Base-by-base conservation (phyloP, 2,329 filamentous ascomycete species). In the Tolypocladium sp. region DNA sequence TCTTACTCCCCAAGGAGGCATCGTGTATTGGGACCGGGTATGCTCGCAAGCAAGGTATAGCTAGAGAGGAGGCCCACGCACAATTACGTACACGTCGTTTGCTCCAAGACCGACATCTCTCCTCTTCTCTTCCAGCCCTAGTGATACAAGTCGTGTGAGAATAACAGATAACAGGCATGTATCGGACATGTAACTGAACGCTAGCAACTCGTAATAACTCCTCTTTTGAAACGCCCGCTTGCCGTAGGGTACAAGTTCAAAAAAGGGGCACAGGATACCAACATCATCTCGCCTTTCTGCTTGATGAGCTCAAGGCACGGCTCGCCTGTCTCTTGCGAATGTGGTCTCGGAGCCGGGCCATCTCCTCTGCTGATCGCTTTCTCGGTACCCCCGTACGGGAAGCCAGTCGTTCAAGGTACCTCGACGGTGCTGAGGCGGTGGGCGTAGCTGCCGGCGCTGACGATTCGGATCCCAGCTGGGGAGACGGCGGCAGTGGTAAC, bases 311-410 rank as follows among this genome's bases (percentile, higher is more conserved):
- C 20, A 53, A 13, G 49, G 20, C 49, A 15, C 49, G 49, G n/a
- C 59, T 57, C 1, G 63, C 58, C 25, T 58, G 63, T 25, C 61
- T 65, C 53, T 63, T 68, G 38, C 66, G 61, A 58, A 72, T 68
- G 58, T 69, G 65, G 38, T 68, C 67, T 22, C 64, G 60, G 35
- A 73, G 59, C 25, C 64, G 66, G 1, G 59, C 66, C 42, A 63
- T 61, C 41, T 70, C 63, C 52, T 67, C 67, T 8, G 57, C 60
- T 25, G 65, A 62, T 22, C 65, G 61, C 37, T 58, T 57, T 25
- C 56, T 57, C 17, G 58, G 60, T 37, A 15, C 15, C 15, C 35
- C 17, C 22, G 38, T 30, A 3, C 38, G 35, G 15, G 53, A 27
- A 20, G 37, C 53, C 58, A 17, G 58, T 22, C 20, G 49, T 17